Base-by-base conservation (phyloP, 2,329 filamentous ascomycete genomes). In the Pseudocercospora cruenta region DNA sequence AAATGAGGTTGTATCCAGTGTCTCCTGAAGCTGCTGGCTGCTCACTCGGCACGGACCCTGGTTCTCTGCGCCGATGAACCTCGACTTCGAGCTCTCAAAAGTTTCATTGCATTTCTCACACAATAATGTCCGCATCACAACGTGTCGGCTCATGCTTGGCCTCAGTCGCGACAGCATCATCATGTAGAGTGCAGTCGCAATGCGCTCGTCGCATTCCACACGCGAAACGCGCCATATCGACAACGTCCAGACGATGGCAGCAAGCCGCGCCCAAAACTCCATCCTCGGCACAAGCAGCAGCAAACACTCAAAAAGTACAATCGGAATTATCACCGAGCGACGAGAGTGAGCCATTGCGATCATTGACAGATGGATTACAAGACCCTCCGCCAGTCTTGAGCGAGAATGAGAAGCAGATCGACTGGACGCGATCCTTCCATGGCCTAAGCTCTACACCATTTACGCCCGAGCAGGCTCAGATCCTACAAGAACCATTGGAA, bases 371-470 rank as follows among this genome's bases (percentile, higher is more conserved):
- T 9, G 85, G 85, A 22, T 81, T 88, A 33, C 80, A 82, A 66
- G 83, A 85, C 64, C 82, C 84, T 6, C 82, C 84, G 5, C 69
- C 83, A 2, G 75, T 82, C 43, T 76, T 84, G 21, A 77, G 82
- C 68, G 82, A 85, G 69, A 76, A 80, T 59, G 80, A 81, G 39
- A 79, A 81, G 53, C 85, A 86, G 54, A 86, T 91, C 62, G 90
- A 96, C 84, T 97, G 94, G 94, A 88, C 90, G 21, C 88, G 86
- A 58, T 96, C 92, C 14, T 97, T 90, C 82, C 89, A 94, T 78
- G 92, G 92, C 12, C 86, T 97, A 19, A 90, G 89, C 39, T 84
- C 85, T 0, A 82, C 83, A 36, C 86, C 92, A 0, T 96, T 97
- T 78, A 83, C 88, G 3, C 81, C 87, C 54, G 90, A 93, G 79